Base-by-base conservation (phyloP, 176 grass and related monocot genomes). In the Aegilops umbellulata region DNA sequence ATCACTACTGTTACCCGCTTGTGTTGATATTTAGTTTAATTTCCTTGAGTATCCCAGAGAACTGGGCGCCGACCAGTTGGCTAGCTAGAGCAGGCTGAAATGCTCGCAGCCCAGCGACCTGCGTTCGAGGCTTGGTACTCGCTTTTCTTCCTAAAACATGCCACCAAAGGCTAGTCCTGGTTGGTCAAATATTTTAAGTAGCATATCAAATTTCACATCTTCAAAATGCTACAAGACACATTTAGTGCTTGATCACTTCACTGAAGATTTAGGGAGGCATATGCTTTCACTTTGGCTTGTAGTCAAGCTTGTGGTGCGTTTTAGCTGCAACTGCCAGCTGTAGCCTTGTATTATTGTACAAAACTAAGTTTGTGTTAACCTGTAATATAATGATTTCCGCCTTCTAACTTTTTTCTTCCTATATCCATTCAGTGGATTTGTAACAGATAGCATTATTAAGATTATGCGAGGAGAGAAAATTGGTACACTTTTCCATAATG, bases 401-500 rank as follows among this genome's bases (percentile, higher is more conserved):
- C 2, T 67, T 90, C 11, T 91, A 53, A 88, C 69, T 76, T 65
- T 65, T 65, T 63, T 85, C 31, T 64, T 88, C 8, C 10, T 88
- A 20, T 80, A 25, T 85, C 80, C 34, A 26, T 94, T 70, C 60
- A 99, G 97, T 93, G 97, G 97, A 73, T 99, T 94, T 85, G 84
- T 90, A 79, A 87, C 73, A 73, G 94, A 97, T 89, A 99, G 85
- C 86, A 94, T 99, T 72, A 39, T 90, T 35, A 99, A 91, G 81
- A 85, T 97, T 67, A 89, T 99, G 34, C 83, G 86, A 89, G 97
- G 97, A 82, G 90, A 97, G 85, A 99, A 87, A 84, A 82, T 97
- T 0, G 97, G 97, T 64, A 99, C 97, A 13, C 87, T 99, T 34
- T 99, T 99, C 51, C 97, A 95, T 81, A 91, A 92, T 68, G 82